phyloP scores from a whole-genome alignment of 2,329 filamentous ascomycete genomes.

The Nannizziopsis barbatae region DNA sequence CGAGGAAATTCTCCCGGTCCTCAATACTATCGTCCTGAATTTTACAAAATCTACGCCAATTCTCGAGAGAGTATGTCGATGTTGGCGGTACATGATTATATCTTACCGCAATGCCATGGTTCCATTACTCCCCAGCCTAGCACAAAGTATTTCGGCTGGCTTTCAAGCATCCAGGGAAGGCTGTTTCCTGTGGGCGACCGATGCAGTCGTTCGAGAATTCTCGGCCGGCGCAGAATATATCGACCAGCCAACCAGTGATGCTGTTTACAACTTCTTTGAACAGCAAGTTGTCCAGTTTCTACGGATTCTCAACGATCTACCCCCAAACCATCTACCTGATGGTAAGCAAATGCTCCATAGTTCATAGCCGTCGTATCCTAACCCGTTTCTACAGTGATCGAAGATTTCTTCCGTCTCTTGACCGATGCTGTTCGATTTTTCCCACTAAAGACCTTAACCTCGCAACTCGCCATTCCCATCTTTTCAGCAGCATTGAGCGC shows the following conservation, averaged over 20 bases:
- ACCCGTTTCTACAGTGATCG: constrained; percentile 51
- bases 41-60: constrained; percentile 81
- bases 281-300: constrained; percentile 84
- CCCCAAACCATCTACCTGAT: constrained; percentile 64
- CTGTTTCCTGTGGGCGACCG: constrained; percentile 97
- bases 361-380: constrained; percentile 12
- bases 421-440: constrained; percentile 91
- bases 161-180: constrained; percentile 82
- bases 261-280: constrained; percentile 91
- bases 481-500: constrained; percentile 80
- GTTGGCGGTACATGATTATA: constrained; percentile 94
- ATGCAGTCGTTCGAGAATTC: constrained; percentile 89
- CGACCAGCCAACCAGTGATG: constrained; percentile 66
- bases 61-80: constrained; percentile 83
- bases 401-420: constrained; percentile 90
- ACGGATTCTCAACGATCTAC: constrained; percentile 73
- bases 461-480: constrained; percentile 66
- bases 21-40: constrained; percentile 75
- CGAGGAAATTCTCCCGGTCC: constrained; percentile 79
- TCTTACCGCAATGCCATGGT: constrained; percentile 85
- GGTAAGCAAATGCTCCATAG: constrained; percentile 31
- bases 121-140: constrained; percentile 71
- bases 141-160: constrained; percentile 74
- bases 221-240: constrained; percentile 81
- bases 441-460: constrained; percentile 69